Conservation (phyloP, 805 yeast genomes). For the Metschnikowia lachancei region DNA sequence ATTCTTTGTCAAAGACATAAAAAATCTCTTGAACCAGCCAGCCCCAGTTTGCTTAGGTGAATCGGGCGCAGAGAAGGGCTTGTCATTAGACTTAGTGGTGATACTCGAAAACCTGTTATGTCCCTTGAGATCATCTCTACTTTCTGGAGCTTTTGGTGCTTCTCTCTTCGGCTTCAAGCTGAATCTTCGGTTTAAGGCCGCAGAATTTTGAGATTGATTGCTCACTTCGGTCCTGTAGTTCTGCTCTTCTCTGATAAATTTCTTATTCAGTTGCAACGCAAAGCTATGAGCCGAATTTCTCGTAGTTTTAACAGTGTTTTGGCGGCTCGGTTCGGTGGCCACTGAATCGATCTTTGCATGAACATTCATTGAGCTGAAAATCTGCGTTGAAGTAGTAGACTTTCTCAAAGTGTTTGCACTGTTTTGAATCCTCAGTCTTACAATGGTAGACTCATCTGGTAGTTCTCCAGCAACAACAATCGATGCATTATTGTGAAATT, state of each 20-base stretch:
- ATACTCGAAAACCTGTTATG: conserved; percentile 38
- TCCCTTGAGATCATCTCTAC: conserved; percentile 12
- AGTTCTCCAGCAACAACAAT: conserved; percentile 9
- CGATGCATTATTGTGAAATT: conserved; percentile 7
- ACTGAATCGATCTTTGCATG: conserved; percentile 8
- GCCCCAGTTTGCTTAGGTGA: conserved; percentile 17
- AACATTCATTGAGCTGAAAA: conserved; percentile 29
- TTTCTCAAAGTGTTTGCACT: conserved; percentile 16
- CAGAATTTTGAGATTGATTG: neutral
- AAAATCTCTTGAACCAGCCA: conserved; percentile 40
- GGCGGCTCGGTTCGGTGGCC: conserved; percentile 8
- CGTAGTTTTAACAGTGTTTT: conserved; percentile 3
- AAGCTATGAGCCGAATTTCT: neutral
- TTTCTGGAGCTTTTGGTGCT: conserved; percentile 39
- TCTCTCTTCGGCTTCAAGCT: conserved; percentile 38
- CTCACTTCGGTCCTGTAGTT: neutral
- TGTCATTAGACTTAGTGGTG: conserved; percentile 22
- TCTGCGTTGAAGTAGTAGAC: conserved; percentile 30
- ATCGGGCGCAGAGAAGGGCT: conserved; percentile 6
- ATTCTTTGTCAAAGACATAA: conserved; percentile 25
- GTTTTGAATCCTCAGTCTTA: conserved; percentile 12
- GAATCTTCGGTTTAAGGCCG: conserved; percentile 21
- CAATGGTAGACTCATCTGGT: conserved; percentile 1
- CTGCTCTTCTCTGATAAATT: neutral
- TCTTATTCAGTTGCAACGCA: neutral